Base-by-base conservation (phyloP, 306 rosid species). In the Potentilla sterilis region DNA sequence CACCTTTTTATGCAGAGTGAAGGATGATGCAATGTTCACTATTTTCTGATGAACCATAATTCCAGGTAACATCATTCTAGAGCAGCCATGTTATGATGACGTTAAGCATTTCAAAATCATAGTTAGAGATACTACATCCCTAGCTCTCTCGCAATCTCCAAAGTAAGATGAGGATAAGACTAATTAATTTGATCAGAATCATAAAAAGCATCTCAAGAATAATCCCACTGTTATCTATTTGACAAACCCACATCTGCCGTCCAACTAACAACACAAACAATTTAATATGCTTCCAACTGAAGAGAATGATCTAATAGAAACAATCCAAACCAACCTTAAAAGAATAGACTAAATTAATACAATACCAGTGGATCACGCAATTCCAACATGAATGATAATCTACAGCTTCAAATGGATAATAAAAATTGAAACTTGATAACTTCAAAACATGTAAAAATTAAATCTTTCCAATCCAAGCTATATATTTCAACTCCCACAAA, bases 381-480 rank as follows among this genome's bases (percentile, higher is more conserved):
- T 58, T 24, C 43, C 18, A 9, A 10, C 19, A 11, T 8, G n/a
- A 22, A 55, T 72, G n/a, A 35, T 22, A 68, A 34, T 61, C 18
- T 41, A 70, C 52, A 79, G 51, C 69, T 80, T 46, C 70, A 54
- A 52, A 78, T 18, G 21, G n/a, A 69, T 40, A 24, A 52, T 55
- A 12, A 64, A 55, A 70, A 32, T 7, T 4, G 4, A 32, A 68
- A 43, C 14, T 67, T 69, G 9, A 18, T 32, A 18, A 65, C 24
- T 24, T 9, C n/a, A 35, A 80, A 44, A 40, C 19, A 13, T 47
- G 66, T 52, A 13, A 52, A 72, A 73, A 13, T 15, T 38, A 28
- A 40, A 37, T 38, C n/a, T 38, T 61, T 61, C 35, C 1, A 37
- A 15, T 72, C 42, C 47, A 24, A 55, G 7, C 52, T 22, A 57